These are phyloP conservation scores for Capronia coronata DNA, from an alignment of 2,329 filamentous ascomycete species.

Conservation along the genomic window DNA sequence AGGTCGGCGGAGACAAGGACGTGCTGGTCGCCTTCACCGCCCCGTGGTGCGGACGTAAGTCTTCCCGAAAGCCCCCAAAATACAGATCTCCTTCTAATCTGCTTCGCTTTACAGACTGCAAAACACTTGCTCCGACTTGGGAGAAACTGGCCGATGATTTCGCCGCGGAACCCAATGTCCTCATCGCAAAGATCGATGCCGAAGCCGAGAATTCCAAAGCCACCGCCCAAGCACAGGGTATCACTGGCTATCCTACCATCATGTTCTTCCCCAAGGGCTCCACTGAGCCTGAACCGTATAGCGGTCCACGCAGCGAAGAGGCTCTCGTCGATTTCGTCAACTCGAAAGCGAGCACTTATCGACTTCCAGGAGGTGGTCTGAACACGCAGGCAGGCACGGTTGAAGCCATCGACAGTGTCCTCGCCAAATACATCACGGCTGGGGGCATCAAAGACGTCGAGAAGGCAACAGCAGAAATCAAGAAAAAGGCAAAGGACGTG, in stretches of 20 bases:
- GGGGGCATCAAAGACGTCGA: constrained; percentile 43
- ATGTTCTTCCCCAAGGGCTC: constrained; percentile 92
- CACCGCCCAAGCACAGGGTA: constrained; percentile 65
- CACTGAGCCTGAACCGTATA: constrained; percentile 64
- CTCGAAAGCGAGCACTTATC: constrained; percentile 80
- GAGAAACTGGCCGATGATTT: constrained; percentile 81
- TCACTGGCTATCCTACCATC: constrained; percentile 90
- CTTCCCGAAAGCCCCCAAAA: constrained; percentile 1
- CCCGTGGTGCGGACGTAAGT: constrained; percentile 94
- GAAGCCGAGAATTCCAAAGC: constrained; percentile 80
- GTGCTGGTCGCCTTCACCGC: constrained; percentile 95
- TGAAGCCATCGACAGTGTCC: constrained; percentile 66
- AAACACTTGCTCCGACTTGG: constrained; percentile 83
- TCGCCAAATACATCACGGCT: constrained; percentile 62
- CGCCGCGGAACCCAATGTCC: constrained; percentile 65
- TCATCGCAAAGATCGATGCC: constrained; percentile 93
- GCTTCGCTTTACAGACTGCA: constrained; percentile 67
- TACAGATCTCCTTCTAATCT: not conserved
- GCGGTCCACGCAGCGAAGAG: constrained; percentile 67
- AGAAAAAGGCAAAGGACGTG: constrained; percentile 61
- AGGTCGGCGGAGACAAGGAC: constrained; percentile 77
- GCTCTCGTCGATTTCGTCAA: constrained; percentile 79
- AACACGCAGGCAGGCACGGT: constrained; percentile 76
- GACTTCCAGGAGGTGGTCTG: constrained; percentile 71
- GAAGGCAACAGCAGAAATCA: constrained; percentile 63